These are phyloP conservation scores for Hortaea werneckii DNA, from an alignment of 2,329 filamentous ascomycete genomes.

Conservation along the genomic window DNA sequence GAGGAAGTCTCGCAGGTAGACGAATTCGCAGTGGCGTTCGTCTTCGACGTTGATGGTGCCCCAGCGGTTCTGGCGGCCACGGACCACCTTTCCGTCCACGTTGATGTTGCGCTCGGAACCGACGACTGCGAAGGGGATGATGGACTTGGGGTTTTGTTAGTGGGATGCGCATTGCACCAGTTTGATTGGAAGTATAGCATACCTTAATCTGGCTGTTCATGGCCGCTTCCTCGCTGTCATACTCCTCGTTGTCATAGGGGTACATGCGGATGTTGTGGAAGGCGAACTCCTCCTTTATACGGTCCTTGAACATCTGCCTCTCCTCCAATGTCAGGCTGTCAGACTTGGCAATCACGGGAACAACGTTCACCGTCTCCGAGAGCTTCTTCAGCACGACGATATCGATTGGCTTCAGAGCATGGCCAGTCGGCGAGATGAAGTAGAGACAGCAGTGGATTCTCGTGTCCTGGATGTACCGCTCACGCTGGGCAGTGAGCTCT, in stretches of 20 bases:
- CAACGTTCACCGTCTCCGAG: slow-evolving; percentile 97
- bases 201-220: slow-evolving; percentile 97
- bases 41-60: slow-evolving; percentile 99
- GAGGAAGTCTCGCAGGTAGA: slow-evolving; percentile 96
- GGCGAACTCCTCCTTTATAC: slow-evolving; percentile 97
- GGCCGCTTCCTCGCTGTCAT: slow-evolving; percentile 90
- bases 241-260: slow-evolving; percentile 98
- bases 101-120: slow-evolving; percentile 98
- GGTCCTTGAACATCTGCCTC: slow-evolving; percentile 90
- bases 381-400: slow-evolving; percentile 99
- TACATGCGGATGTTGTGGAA: slow-evolving; percentile 99
- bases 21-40: slow-evolving; percentile 98
- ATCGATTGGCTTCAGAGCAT: slow-evolving; percentile 97
- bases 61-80: slow-evolving; percentile 95
- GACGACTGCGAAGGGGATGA: slow-evolving; percentile 95
- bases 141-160: slow-evolving; percentile 51
- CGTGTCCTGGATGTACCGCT: slow-evolving; percentile 98
- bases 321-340: slow-evolving; percentile 94
- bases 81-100: slow-evolving; percentile 89
- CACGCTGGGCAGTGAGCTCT: slow-evolving; percentile 96
- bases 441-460: slow-evolving; percentile 99
- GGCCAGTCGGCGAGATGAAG: slow-evolving; percentile 97
- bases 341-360: slow-evolving; percentile 96
- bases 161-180: neutral
- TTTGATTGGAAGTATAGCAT: slow-evolving; percentile 22